A percentile compares a stretch with the other conserved stretches of the same genome.
phyloP scores from a whole-genome alignment of 2,329 filamentous ascomycete genomes.

The Bertia moriformis region DNA sequence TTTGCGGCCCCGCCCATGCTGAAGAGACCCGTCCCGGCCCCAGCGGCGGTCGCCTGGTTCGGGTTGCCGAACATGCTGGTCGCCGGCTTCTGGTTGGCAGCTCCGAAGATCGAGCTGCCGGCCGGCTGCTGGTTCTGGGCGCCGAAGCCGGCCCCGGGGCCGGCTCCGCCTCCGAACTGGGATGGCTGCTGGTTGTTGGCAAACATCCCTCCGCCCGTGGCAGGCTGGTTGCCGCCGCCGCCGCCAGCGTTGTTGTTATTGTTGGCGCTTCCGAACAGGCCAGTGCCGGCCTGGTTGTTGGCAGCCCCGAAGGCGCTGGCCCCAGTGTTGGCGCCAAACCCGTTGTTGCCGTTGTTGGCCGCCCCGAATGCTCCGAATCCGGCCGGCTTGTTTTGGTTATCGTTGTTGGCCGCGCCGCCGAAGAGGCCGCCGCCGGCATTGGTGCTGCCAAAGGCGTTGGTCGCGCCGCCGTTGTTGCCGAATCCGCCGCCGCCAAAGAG shows the following conservation, averaged over 20 bases:
- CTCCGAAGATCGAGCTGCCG: conserved; percentile 20
- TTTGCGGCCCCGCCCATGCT: too few species aligned
- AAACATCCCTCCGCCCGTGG: conserved; percentile 22
- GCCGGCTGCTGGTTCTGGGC: conserved; percentile 14
- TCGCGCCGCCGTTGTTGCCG: conserved; percentile 6
- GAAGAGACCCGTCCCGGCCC: neutral
- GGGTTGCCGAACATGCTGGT: conserved; percentile 21
- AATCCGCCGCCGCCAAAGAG: conserved; percentile 1
- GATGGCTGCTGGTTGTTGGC: conserved; percentile 19
- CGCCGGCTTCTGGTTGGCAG: conserved; percentile 21
- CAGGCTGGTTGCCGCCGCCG: conserved; percentile 10
- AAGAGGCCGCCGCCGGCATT: conserved; percentile 2
- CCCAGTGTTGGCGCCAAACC: conserved; percentile 20
- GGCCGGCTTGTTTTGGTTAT: conserved; percentile 10
- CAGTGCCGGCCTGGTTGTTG: conserved; percentile 8
- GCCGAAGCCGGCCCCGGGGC: neutral
- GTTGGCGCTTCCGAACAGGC: conserved; percentile 16
- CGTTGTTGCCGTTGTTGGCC: conserved; percentile 10
- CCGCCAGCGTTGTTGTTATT: conserved; percentile 11
- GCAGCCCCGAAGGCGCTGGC: conserved; percentile 26
- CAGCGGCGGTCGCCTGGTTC: conserved; percentile 9
- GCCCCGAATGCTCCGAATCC: conserved; percentile 10
- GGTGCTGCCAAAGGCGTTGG: conserved; percentile 12
- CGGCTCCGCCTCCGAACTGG: conserved; percentile 4
- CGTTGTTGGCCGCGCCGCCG: conserved; percentile 4